Conservation (phyloP, 139 green algal genomes). For the Tetraselmis chui region DNA sequence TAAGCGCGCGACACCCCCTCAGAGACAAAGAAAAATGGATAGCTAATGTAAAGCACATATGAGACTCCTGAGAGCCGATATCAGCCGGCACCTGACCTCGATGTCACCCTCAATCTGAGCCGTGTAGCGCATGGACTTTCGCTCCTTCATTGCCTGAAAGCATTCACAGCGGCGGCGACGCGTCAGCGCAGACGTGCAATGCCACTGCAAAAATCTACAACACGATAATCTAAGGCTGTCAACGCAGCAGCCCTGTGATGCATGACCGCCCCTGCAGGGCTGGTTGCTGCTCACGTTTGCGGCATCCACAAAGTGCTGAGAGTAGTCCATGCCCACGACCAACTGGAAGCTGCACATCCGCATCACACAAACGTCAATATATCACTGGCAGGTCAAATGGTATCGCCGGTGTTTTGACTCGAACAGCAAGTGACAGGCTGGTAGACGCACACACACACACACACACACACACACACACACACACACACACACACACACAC, state of each 20-base stretch:
- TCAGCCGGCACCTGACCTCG: slow-evolving; percentile 10
- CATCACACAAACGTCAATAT: too few relatives aligned
- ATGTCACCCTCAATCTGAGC: slow-evolving; percentile 57
- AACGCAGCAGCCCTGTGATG: background rate
- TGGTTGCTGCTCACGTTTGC: slow-evolving; percentile 16
- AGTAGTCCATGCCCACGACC: slow-evolving; percentile 11
- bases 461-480: too few relatives aligned
- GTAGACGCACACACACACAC: too few relatives aligned
- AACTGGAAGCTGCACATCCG: slow-evolving; percentile 1
- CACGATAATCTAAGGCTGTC: background rate
- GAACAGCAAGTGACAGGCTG: too few relatives aligned
- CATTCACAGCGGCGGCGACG: background rate
- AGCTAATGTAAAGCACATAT: too few relatives aligned
- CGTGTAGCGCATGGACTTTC: slow-evolving; percentile 40
- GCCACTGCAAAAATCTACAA: background rate
- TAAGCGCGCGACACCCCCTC: too few relatives aligned
- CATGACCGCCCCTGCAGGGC: background rate
- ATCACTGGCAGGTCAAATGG: too few relatives aligned
- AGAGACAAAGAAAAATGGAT: too few relatives aligned
- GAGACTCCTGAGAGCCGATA: too few relatives aligned
- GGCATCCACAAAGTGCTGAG: slow-evolving; percentile 30
- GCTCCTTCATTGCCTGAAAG: slow-evolving; percentile 39
- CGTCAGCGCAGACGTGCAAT: too few relatives aligned
- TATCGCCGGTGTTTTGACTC: too few relatives aligned
- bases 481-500: too few relatives aligned